These are phyloP conservation scores for Ophidiomyces ophidiicola DNA, from an alignment of 2,329 filamentous ascomycete species.

Conservation along the genomic window DNA sequence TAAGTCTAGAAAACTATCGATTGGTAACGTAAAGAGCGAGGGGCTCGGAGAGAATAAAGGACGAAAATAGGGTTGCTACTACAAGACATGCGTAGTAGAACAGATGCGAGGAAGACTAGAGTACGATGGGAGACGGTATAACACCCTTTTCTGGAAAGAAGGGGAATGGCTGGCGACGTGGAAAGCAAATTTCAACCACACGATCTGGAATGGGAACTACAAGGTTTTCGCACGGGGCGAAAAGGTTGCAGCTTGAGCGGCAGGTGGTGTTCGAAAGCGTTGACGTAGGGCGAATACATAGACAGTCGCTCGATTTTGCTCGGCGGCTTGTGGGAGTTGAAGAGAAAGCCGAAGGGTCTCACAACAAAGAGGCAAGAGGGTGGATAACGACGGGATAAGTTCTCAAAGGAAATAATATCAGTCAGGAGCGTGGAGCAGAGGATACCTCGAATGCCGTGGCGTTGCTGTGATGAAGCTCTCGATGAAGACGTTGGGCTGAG, in stretches of 20 bases:
- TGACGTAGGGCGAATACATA: slow-evolving; percentile 98
- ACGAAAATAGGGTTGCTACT: slow-evolving; percentile 34
- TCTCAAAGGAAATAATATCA: no score
- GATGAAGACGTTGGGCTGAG: slow-evolving; percentile 1
- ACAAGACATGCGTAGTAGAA: slow-evolving; percentile 48
- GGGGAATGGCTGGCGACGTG: slow-evolving; percentile 19
- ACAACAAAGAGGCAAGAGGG: background rate
- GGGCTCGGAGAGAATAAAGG: slow-evolving; percentile 33
- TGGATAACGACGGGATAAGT: background rate
- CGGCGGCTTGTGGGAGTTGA: slow-evolving; percentile 26
- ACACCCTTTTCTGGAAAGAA: slow-evolving; percentile 16
- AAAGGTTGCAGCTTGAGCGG: slow-evolving; percentile 94
- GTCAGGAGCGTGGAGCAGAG: no score
- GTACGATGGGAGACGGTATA: slow-evolving; percentile 15
- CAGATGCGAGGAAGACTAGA: slow-evolving; percentile 6
- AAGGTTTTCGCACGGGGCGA: slow-evolving; percentile 89
- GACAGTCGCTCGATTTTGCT: slow-evolving; percentile 47
- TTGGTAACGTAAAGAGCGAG: slow-evolving; percentile 17
- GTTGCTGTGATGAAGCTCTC: background rate
- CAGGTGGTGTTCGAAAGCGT: slow-evolving; percentile 87
- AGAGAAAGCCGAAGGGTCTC: slow-evolving; percentile 19
- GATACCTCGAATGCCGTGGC: background rate
- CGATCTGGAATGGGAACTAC: slow-evolving; percentile 76
- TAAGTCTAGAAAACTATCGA: slow-evolving; percentile 22
- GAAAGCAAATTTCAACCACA: slow-evolving; percentile 62